Evolutionary conservation across 106 monocot species (phyloP).

Genomic region (Dendrobium chrysotoxum): DNA sequence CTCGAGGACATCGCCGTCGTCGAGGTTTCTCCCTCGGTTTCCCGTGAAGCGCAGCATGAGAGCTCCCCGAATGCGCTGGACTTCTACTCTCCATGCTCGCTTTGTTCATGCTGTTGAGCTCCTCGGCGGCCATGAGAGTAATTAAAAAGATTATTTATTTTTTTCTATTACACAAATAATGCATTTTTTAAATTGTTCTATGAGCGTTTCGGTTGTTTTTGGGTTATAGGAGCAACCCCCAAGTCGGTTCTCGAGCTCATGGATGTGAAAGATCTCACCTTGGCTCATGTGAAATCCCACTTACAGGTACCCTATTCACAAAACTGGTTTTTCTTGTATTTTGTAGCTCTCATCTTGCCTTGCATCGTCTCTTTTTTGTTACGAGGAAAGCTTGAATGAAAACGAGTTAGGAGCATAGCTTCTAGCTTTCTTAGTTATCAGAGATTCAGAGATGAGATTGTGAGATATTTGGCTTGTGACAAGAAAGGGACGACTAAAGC

Average conservation of each 20-base stretch:
- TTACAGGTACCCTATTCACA: slow-evolving; percentile 28
- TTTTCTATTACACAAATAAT: neutral
- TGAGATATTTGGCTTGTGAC: too few relatives aligned
- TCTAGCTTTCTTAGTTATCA: neutral
- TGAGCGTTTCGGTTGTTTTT: neutral
- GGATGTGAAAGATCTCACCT: slow-evolving; percentile 59
- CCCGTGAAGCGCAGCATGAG: slow-evolving; percentile 33
- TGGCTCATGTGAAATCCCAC: slow-evolving; percentile 36
- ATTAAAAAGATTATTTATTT: slow-evolving; percentile 1
- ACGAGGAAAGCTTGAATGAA: neutral
- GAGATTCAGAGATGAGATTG: too few relatives aligned
- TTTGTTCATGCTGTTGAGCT: slow-evolving; percentile 57
- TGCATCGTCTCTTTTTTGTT: neutral
- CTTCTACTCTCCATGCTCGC: slow-evolving; percentile 38
- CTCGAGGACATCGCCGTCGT: neutral
- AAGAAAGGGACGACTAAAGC: neutral
- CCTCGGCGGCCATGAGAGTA: slow-evolving; percentile 58
- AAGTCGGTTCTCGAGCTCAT: slow-evolving; percentile 62
- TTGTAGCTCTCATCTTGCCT: neutral
- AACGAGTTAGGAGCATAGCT: neutral
- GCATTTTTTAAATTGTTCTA: neutral
- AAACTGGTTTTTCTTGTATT: neutral
- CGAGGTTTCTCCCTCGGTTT: slow-evolving; percentile 18
- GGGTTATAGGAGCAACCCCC: slow-evolving; percentile 40
- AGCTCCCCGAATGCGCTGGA: slow-evolving; percentile 64